These are phyloP conservation scores for Suillus weaverae DNA, from an alignment of 768 basidiomycete genomes.

Conservation along the genomic window DNA sequence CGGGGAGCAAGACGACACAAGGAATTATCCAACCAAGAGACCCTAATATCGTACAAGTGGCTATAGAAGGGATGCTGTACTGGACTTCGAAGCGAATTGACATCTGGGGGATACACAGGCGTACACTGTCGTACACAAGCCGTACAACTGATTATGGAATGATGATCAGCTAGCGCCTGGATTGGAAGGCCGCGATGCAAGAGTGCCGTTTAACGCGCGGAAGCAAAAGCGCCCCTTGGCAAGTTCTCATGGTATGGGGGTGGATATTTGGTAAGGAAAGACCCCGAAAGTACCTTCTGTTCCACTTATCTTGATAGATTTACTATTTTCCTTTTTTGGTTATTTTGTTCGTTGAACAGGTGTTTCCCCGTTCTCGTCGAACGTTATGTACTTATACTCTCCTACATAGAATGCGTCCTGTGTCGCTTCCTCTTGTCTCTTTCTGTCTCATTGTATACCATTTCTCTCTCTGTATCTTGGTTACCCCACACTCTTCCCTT, in stretches of 20 bases:
- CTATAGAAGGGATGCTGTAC: too few relatives aligned
- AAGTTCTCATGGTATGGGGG: conserved; percentile 25
- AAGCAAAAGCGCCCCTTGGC: conserved; percentile 24
- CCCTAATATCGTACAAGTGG: too few relatives aligned
- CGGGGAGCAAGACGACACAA: too few relatives aligned
- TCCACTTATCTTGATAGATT: conserved; percentile 6
- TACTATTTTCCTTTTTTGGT: conserved; percentile 9
- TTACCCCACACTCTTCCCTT: conserved; percentile 23
- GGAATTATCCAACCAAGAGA: too few relatives aligned
- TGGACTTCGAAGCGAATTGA: too few relatives aligned
- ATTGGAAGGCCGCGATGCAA: conserved; percentile 21
- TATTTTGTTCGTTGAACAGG: conserved; percentile 5
- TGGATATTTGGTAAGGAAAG: conserved; percentile 15
- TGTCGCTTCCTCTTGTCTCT: conserved; percentile 13
- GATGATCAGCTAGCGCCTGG: conserved; percentile 21
- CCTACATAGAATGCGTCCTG: conserved; percentile 22
- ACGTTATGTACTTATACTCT: conserved; percentile 34
- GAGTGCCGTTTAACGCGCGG: conserved; percentile 16
- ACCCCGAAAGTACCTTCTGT: conserved; percentile 20
- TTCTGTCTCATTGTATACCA: background rate
- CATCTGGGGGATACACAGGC: background rate
- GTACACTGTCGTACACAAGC: conserved; percentile 6
- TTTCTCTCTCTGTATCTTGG: conserved; percentile 18
- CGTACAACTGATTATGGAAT: background rate
- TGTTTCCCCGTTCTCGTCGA: conserved; percentile 17